Evolutionary conservation across 306 rosid species (phyloP), one percentile per base, ranked within the genome.

Genomic region (Lablab purpureus): DNA sequence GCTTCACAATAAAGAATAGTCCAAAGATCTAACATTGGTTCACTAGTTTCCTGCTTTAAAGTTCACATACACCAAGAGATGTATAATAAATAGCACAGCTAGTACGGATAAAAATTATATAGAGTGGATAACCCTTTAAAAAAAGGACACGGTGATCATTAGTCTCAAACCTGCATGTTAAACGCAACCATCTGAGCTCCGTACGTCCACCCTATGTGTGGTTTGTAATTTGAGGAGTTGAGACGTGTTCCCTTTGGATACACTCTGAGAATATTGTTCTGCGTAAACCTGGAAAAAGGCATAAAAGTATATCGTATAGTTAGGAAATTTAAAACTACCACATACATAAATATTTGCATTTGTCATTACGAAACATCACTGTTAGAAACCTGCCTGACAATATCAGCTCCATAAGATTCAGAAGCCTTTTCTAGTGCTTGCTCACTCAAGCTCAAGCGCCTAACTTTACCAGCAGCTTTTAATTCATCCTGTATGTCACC

Each of bases 121-220:
- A 46, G 62, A 37, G 67, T 64, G 52, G 13, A 50, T n/a, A 50
- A 50, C 56, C 56, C 56, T n/a, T 50, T 17, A n/a, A 70, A 73
- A 17, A 40, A 77, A 69, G 34, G 8, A 45, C n/a, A 50, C 46
- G 66, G 64, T 10, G 49, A 12, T 40, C 49, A 62, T 27, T 13
- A 45, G 62, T 69, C 28, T 51, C 87, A 73, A 73, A 91, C 97
- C 98, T 93, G 98, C 97, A 93, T 93, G 82, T 93, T 93, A 73
- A 91, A 84, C 13, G 94, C 98, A 73, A 91, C 97, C 97, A 93
- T 89, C 76, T 91, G 98, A 81, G 93, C 98, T 69, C 98, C 98
- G 30, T 91, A 89, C 21, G 73, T 88, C 98, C 98, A 93, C 80
- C 89, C 97, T 54, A 91, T 73, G 74, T 84, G 86, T 5, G 98